Percentiles rank a stretch among this genome's conserved stretches.
These are phyloP conservation scores for Vitis cinerea DNA, from an alignment of 164 flowering plant species.

Conservation along the genomic window DNA sequence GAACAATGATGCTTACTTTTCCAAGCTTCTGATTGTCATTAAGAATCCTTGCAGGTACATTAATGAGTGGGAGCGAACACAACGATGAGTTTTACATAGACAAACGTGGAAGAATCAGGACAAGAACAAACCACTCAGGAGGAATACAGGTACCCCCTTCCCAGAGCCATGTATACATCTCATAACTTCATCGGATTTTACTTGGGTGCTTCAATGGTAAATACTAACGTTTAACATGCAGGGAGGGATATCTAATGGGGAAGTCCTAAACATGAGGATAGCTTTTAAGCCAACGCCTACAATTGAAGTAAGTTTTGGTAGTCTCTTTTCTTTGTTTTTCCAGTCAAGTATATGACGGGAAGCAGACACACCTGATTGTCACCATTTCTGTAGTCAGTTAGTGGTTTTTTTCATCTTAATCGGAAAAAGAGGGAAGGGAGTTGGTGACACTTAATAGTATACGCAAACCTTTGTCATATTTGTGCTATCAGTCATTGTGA, in stretches of 20 bases:
- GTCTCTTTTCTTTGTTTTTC: conserved; percentile 1
- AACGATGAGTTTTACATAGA: conserved; percentile 87
- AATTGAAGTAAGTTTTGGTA: conserved; percentile 54
- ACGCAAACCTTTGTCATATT: no score
- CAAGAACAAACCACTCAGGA: conserved; percentile 96
- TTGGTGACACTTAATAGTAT: no score
- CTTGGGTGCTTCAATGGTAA: not conserved
- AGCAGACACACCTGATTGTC: no score
- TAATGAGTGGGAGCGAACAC: conserved; percentile 92
- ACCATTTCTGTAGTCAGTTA: no score
- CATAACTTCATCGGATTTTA: not conserved
- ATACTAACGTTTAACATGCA: conserved; percentile 15
- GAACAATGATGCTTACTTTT: not conserved
- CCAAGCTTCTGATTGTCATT: not conserved
- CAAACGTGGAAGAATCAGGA: conserved; percentile 71
- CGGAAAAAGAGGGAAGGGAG: no score
- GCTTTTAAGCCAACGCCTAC: conserved; percentile 98
- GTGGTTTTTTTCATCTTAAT: no score
- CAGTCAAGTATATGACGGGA: not conserved
- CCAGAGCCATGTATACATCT: not conserved
- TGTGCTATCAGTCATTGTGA: no score
- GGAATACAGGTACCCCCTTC: conserved; percentile 76
- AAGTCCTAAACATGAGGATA: conserved; percentile 78
- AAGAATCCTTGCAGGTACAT: conserved; percentile 59
- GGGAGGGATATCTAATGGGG: conserved; percentile 99